A percentile compares a stretch with the other conserved stretches of the same genome.
Evolutionary conservation across 2,329 filamentous ascomycete genomes (phyloP).

Genomic region (Chaetomium globosum): DNA sequence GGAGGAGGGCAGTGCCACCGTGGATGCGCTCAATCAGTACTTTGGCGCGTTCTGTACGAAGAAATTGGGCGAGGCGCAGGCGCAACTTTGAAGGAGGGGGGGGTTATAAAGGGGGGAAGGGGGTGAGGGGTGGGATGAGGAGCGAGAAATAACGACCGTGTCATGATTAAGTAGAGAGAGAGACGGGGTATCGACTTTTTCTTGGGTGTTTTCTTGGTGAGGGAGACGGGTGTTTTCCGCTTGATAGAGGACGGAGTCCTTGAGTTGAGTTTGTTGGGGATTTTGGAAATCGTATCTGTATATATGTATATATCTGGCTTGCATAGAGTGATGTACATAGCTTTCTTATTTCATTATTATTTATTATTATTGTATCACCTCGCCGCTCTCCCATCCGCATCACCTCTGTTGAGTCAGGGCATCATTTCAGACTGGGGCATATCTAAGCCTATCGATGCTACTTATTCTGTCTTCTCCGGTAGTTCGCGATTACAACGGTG

Average conservation of each 20-base stretch:
- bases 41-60: slow-evolving; percentile 74
- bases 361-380: neutral
- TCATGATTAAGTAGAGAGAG: neutral
- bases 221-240: neutral
- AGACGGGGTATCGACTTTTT: neutral
- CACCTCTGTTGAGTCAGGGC: neutral
- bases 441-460: neutral
- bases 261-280: neutral
- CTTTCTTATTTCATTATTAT: neutral
- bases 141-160: slow-evolving; percentile 3
- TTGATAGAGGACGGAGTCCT: neutral
- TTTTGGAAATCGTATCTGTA: neutral
- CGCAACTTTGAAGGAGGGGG: slow-evolving; percentile 24
- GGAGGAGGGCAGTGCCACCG: slow-evolving; percentile 74
- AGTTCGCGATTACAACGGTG: too few species aligned
- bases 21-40: slow-evolving; percentile 80
- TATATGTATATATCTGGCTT: slow-evolving; percentile 3
- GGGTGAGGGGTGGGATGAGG: neutral
- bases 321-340: slow-evolving; percentile 1
- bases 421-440: too few species aligned
- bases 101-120: neutral
- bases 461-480: neutral
- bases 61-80: slow-evolving; percentile 40
- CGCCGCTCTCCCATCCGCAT: neutral
- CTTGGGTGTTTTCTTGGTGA: neutral